Base-by-base conservation (phyloP, 306 rosid species). In the Acmispon strigosus region DNA sequence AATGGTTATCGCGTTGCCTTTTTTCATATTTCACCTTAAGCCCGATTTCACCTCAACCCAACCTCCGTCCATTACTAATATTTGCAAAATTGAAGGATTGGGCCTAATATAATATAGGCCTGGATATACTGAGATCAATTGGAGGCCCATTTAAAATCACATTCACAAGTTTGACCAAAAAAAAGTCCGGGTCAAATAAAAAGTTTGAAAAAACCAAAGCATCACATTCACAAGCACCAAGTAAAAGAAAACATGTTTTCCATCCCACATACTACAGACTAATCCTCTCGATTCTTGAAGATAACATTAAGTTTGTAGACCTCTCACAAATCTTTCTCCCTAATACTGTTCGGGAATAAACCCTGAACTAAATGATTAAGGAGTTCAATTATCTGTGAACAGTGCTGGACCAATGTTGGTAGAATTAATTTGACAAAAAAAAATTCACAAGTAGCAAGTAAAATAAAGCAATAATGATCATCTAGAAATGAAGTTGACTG, bases 401-500 rank as follows among this genome's bases (percentile, higher is more conserved):
- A n/a, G n/a, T n/a, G n/a, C n/a, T n/a, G n/a, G n/a, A n/a, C n/a
- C n/a, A n/a, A n/a, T n/a, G n/a, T n/a, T n/a, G n/a, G n/a, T n/a
- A 2, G 5, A 27, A 27, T 27, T 0, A 27, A 2, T 27, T 27
- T 27, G 34, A 27, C 19, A 13, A 12, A 68, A 12, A 37, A 36
- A 60, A 7, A 29, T 43, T 32, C 41, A 47, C 1, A 37, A 14
- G 45, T 19, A 22, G 29, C 54, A 66, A 29, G 14, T 0, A 65
- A 36, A 65, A 14, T 32, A 32, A 48, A 16, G 2, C 16, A 47
- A 39, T 29, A 27, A 60, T 67, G 41, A 36, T 48, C 43, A 37
- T 34, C 45, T 22, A 61, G 66, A 69, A 39, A 69, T 61, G 49
- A 76, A 54, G 61, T 34, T 64, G 47, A 18, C 6, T 53, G 62